Conservation (phyloP, 78 protist species). For the Cavenderia fasciculata region DNA sequence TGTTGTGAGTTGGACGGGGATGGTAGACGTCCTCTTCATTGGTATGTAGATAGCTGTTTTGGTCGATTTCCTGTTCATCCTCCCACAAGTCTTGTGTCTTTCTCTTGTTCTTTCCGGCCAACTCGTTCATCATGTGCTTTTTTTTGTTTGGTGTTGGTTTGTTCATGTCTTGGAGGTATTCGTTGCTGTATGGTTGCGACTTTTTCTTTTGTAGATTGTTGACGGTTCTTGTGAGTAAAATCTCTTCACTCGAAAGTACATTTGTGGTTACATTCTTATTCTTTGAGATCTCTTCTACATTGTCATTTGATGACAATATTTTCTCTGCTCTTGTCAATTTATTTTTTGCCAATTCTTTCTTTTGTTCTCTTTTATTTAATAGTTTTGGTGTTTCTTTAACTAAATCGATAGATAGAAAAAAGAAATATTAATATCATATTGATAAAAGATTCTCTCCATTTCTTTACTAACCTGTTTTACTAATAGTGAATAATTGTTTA, state of each 20-base stretch:
- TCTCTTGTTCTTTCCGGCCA: neutral
- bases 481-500: constrained; percentile 24
- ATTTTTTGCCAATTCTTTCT: neutral
- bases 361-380: neutral
- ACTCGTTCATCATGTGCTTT: neutral
- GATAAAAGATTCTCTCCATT: neutral
- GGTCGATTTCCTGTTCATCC: neutral
- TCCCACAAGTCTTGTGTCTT: neutral
- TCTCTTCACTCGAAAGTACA: neutral
- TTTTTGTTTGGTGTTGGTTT: no score
- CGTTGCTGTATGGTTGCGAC: neutral
- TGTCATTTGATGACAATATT: neutral
- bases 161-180: neutral
- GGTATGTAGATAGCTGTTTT: neutral
- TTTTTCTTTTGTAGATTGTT: neutral
- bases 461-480: neutral
- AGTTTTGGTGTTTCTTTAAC: neutral
- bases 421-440: neutral
- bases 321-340: neutral
- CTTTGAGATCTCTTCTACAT: neutral
- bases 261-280: neutral
- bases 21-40: neutral
- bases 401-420: no score
- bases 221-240: neutral
- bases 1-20: neutral